These are phyloP conservation scores for Neurospora sp. DNA, from an alignment of 495 filamentous ascomycete genomes.

Conservation along the genomic window DNA sequence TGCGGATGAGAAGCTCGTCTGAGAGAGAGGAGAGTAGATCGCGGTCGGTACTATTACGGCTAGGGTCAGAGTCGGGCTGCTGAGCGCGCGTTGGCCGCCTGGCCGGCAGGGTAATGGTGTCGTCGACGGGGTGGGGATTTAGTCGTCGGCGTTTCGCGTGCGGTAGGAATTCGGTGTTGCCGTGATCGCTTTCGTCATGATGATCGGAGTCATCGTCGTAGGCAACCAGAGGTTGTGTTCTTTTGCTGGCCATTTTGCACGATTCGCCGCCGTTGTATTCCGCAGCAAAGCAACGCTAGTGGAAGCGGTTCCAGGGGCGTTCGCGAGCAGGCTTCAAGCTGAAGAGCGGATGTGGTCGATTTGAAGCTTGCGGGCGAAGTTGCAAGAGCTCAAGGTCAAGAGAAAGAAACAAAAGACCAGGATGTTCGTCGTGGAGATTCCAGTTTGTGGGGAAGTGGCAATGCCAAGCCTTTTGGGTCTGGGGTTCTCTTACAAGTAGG, in stretches of 20 bases:
- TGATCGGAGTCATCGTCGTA: background rate
- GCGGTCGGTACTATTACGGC: background rate
- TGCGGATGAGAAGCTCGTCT: slow-evolving; percentile 79
- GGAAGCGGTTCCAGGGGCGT: background rate
- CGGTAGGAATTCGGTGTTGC: background rate
- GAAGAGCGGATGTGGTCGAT: background rate
- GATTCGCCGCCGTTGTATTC: background rate
- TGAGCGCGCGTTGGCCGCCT: background rate
- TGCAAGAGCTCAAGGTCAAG: background rate
- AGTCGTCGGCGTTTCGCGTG: background rate
- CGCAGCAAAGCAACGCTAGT: background rate
- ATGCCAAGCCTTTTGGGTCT: background rate
- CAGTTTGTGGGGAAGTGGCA: background rate
- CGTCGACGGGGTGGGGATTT: background rate
- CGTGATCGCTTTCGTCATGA: background rate
- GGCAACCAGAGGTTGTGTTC: background rate
- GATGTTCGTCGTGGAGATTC: background rate
- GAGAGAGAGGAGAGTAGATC: slow-evolving; percentile 54
- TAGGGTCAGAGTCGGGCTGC: background rate
- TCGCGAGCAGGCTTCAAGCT: background rate
- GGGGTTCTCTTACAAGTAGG: background rate
- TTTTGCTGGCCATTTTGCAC: background rate
- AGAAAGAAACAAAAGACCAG: background rate
- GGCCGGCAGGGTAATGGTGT: background rate
- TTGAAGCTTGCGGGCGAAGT: background rate